Base-by-base conservation (phyloP, 2,329 filamentous ascomycete genomes). In the Tolypocladium inflatum region DNA sequence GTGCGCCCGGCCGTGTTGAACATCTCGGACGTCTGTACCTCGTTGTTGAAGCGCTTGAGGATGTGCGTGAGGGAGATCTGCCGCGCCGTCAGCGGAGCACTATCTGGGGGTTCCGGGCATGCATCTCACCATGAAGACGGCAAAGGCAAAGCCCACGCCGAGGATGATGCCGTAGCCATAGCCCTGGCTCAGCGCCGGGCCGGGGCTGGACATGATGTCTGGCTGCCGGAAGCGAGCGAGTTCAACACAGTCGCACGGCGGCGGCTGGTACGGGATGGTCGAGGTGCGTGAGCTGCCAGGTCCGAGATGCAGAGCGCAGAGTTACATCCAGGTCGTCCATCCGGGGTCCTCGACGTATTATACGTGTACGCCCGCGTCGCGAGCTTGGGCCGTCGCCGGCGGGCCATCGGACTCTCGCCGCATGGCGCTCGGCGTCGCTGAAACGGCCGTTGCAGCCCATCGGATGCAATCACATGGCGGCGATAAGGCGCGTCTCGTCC, bases 11-110 rank as follows among this genome's bases (percentile, higher is more conserved):
- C 91, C 0, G 91, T 96, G 62, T 83, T 91, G 78, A 96, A 96
- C 84, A 91, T 94, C 75, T 96, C 91, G 0, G 89, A 92, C 0
- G 92, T 96, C 71, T 96, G 91, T 3, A 92, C 77, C 71, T 94
- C 91, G 55, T 72, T 70, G 64, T 74, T 75, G 65, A 74, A 83
- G 68, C 84, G 77, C 67, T 86, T 87, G 59, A 90, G 74, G 35
- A 88, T 79, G 71, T 86, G 87, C 2, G 86, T 90, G n/a, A 86
- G 86, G 56, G 83, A 74, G 66, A 89, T 89, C 74, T 70, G 38
- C 13, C 15, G 4, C 7, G 0, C 15, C 15, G 2, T 35, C 11
- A 37, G 23, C 11, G 11, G 35, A n/a, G 10, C 26, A 30, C 26
- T 30, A 23, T 15, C 33, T 2, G 7, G 2, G 41, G 42, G n/a